Percentiles rank a stretch among this genome's conserved stretches.
Evolutionary conservation across 805 yeast species (phyloP).

Genomic region (Yarrowia divulgata): DNA sequence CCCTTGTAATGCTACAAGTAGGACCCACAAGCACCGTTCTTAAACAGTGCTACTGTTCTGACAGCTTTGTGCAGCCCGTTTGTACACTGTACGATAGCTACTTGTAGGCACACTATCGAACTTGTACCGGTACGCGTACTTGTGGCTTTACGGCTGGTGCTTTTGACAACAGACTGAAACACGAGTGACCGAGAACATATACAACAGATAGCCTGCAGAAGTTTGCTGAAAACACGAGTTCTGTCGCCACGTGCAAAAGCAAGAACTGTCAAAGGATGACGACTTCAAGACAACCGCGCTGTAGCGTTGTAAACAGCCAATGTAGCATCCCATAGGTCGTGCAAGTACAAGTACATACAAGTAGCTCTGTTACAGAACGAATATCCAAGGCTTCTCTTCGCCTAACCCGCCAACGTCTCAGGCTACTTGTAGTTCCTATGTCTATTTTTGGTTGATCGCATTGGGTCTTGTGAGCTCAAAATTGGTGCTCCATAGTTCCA

Average conservation of each 20-base stretch:
- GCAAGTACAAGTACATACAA: too few relatives aligned
- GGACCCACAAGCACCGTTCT: not conserved
- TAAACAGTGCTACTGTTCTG: not conserved
- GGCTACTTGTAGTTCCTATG: not conserved
- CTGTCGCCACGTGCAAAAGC: conserved; percentile 5
- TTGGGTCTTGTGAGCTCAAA: conserved; percentile 2
- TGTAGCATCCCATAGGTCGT: not conserved
- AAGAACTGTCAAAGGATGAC: not conserved
- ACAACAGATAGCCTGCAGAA: not conserved
- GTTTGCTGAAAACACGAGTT: conserved; percentile 23
- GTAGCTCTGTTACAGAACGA: not conserved
- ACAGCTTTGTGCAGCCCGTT: not conserved
- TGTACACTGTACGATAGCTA: too few relatives aligned
- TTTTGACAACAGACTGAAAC: not conserved
- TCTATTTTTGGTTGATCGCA: not conserved
- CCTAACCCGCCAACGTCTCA: not conserved
- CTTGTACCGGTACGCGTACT: too few relatives aligned
- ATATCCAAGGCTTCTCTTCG: not conserved
- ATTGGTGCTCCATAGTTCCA: not conserved
- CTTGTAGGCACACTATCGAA: too few relatives aligned
- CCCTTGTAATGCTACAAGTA: not conserved
- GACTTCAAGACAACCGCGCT: conserved; percentile 4
- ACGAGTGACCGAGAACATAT: not conserved
- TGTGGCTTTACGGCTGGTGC: too few relatives aligned
- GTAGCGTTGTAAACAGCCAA: not conserved